A percentile compares a stretch with the other conserved stretches of the same genome.
Conservation (phyloP, 352 stramenopile species). For the Bremia lactucae region DNA sequence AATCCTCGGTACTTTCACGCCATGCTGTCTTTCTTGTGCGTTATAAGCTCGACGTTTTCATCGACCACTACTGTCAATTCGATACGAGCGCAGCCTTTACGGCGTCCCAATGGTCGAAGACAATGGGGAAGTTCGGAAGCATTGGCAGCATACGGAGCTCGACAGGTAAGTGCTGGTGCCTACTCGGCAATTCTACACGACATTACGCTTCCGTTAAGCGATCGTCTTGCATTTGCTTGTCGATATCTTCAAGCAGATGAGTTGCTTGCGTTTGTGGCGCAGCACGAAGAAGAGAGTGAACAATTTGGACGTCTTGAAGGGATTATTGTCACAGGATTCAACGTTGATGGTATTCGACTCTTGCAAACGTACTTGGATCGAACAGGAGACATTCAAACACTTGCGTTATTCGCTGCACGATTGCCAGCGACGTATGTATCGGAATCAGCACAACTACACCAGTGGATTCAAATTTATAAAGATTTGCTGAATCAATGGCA, state of each 20-base stretch:
- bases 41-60: conserved; percentile 25
- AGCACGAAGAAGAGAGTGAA: conserved; percentile 72
- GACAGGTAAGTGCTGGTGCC: conserved; percentile 23
- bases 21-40: conserved; percentile 64
- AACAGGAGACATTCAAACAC: conserved; percentile 86
- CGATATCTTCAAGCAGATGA: conserved; percentile 80
- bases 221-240: conserved; percentile 88
- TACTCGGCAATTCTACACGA: conserved; percentile 83
- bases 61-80: conserved; percentile 18
- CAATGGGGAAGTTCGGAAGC: conserved; percentile 60
- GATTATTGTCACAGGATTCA: conserved; percentile 83
- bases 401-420: conserved; percentile 76
- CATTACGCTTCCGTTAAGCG: conserved; percentile 73
- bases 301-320: conserved; percentile 83
- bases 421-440: conserved; percentile 41
- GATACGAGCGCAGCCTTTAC: conserved; percentile 18
- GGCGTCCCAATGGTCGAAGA: conserved; percentile 26
- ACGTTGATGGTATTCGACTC: conserved; percentile 72
- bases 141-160: conserved; percentile 26
- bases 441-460: conserved; percentile 48
- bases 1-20: conserved; percentile 76
- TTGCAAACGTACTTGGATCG: conserved; percentile 87
- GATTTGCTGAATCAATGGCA: conserved; percentile 89
- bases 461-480: conserved; percentile 89
- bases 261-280: conserved; percentile 73